Evolutionary conservation across 495 filamentous ascomycete species (phyloP).

Genomic region (Neurospora sp.): DNA sequence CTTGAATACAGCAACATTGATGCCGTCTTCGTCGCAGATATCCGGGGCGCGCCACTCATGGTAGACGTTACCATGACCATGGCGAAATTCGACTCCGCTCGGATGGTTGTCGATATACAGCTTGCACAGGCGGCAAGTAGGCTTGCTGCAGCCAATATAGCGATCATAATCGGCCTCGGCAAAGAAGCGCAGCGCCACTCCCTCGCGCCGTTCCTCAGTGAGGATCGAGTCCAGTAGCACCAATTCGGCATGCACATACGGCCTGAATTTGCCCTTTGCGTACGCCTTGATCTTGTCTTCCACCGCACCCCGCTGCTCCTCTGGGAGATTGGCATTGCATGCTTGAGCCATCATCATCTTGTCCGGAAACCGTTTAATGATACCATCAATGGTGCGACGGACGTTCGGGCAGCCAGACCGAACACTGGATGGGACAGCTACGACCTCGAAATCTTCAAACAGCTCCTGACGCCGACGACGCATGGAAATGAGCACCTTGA

Average conservation of each 20-base stretch:
- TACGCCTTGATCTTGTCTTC: background rate
- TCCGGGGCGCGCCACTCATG: conserved; percentile 23
- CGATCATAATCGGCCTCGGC: conserved; percentile 13
- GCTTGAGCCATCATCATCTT: background rate
- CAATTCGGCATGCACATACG: conserved; percentile 27
- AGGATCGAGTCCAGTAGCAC: conserved; percentile 21
- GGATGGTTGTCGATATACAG: conserved; percentile 21
- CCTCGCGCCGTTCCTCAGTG: background rate
- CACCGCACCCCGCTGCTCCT: background rate
- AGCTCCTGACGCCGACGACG: background rate
- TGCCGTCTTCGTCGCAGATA: conserved; percentile 1
- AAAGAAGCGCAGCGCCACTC: conserved; percentile 15
- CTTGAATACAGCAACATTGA: background rate
- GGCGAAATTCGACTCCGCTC: conserved; percentile 13
- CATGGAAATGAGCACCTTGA: background rate
- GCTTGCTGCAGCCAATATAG: conserved; percentile 32
- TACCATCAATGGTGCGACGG: conserved; percentile 1
- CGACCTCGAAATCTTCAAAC: conserved; percentile 4
- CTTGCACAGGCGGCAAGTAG: conserved; percentile 27
- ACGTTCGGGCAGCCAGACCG: background rate
- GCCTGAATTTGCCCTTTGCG: conserved; percentile 1
- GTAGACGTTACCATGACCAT: conserved; percentile 25
- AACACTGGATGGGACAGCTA: background rate
- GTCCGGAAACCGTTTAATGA: conserved; percentile 7
- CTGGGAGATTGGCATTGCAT: background rate